A percentile compares a stretch with the other conserved stretches of the same genome.
These are phyloP conservation scores for Zymoseptoria ardabiliae DNA, from an alignment of 2,329 filamentous ascomycete genomes.

Conservation along the genomic window DNA sequence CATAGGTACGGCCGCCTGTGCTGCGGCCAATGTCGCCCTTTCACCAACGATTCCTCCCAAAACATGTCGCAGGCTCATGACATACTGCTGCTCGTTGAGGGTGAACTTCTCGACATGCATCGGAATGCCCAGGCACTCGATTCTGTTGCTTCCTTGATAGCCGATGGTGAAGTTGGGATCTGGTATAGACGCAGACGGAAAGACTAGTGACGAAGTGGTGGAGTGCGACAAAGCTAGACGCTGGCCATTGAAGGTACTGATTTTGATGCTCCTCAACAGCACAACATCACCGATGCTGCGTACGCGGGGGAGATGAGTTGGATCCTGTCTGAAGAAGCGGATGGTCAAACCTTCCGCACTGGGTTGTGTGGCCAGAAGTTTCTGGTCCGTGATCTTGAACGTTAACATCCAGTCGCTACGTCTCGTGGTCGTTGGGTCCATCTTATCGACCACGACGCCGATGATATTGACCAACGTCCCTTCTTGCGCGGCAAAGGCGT, in stretches of 20 bases:
- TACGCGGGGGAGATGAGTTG: slow-evolving; percentile 32
- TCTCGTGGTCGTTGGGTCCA: slow-evolving; percentile 45
- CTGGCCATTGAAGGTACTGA: slow-evolving; percentile 13
- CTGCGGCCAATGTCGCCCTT: background rate
- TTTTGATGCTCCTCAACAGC: slow-evolving; percentile 43
- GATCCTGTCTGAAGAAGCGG: slow-evolving; percentile 52
- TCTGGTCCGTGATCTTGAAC: slow-evolving; percentile 34
- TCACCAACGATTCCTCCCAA: background rate
- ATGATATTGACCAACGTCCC: slow-evolving; percentile 50
- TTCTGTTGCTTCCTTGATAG: slow-evolving; percentile 18
- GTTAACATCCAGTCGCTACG: slow-evolving; percentile 32
- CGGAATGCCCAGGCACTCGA: slow-evolving; percentile 14
- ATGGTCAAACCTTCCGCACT: slow-evolving; percentile 33
- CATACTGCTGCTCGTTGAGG: slow-evolving; percentile 28
- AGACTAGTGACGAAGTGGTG: slow-evolving; percentile 19
- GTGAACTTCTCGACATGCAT: slow-evolving; percentile 12
- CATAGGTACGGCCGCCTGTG: background rate
- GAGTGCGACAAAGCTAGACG: slow-evolving; percentile 20
- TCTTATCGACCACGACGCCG: slow-evolving; percentile 62
- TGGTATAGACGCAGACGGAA: slow-evolving; percentile 22
- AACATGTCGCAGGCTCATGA: slow-evolving; percentile 24
- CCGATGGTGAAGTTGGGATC: slow-evolving; percentile 22
- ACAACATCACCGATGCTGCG: slow-evolving; percentile 54
- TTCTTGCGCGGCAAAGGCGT: slow-evolving; percentile 10
- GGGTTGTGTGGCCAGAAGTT: slow-evolving; percentile 10